A percentile compares a stretch with the other conserved stretches of the same genome.
Conservation (phyloP, 1,139 yeast species). For the Casaregolazyma lundiana region DNA sequence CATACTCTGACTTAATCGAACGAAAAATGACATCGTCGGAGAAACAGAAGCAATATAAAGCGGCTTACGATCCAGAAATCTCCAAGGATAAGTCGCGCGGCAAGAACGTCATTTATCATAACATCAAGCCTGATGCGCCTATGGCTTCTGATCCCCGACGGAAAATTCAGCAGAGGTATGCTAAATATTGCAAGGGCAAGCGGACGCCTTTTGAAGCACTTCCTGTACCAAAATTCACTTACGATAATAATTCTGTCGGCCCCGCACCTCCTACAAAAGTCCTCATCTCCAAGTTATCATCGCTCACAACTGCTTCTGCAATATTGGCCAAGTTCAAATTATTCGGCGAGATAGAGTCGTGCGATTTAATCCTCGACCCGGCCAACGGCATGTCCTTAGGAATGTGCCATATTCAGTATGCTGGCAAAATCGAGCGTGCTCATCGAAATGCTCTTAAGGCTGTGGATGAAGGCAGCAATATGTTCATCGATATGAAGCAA, state of each 20-base stretch:
- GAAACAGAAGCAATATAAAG: constrained; percentile 1
- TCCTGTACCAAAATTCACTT: constrained; percentile 47
- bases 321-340: constrained; percentile 51
- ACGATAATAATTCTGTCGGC: constrained; percentile 69
- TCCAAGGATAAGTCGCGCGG: constrained; percentile 39
- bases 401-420: constrained; percentile 59
- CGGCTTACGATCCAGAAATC: constrained; percentile 55
- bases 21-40: neutral
- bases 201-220: constrained; percentile 36
- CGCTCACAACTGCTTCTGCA: constrained; percentile 45
- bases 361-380: constrained; percentile 65
- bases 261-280: constrained; percentile 69
- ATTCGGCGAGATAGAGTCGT: constrained; percentile 57
- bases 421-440: constrained; percentile 52
- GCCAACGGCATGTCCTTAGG: constrained; percentile 78
- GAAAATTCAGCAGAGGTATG: constrained; percentile 11
- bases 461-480: constrained; percentile 29
- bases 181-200: constrained; percentile 26
- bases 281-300: constrained; percentile 60
- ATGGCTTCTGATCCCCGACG: constrained; percentile 36
- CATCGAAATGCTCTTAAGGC: constrained; percentile 46
- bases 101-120: constrained; percentile 36
- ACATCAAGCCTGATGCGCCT: constrained; percentile 22
- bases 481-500: constrained; percentile 34
- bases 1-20: constrained; percentile 1